Conservation (phyloP, 129 eudicot species). For the Saussurea involucrata region DNA sequence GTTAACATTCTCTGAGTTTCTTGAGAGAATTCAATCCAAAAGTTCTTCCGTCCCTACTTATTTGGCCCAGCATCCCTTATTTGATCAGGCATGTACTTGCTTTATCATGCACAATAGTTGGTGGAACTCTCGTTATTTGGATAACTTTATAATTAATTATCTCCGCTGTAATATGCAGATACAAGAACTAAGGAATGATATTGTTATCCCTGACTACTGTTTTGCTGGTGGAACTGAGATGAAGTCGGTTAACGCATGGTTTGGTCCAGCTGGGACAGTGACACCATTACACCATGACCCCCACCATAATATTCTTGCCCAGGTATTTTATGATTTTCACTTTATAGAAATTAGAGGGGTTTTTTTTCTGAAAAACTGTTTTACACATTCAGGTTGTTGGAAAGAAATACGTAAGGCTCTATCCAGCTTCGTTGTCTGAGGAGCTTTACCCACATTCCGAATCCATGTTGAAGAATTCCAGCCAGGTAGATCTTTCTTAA, state of each 20-base stretch:
- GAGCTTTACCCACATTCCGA: conserved; percentile 82
- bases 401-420: conserved; percentile 79
- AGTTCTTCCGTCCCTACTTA: conserved; percentile 57
- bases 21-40: conserved; percentile 75
- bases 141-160: neutral
- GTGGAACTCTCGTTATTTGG: conserved; percentile 3
- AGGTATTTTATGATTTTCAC: conserved; percentile 40
- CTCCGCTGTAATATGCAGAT: conserved; percentile 46
- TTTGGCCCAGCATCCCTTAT: conserved; percentile 97
- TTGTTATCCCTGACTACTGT: conserved; percentile 89
- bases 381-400: conserved; percentile 69
- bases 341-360: neutral
- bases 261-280: conserved; percentile 98
- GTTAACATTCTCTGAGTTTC: conserved; percentile 84
- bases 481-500: conserved; percentile 55
- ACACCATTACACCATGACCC: conserved; percentile 99
- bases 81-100: conserved; percentile 85
- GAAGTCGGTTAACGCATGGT: conserved; percentile 91
- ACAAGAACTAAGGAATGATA: conserved; percentile 81
- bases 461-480: conserved; percentile 81
- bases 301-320: conserved; percentile 95
- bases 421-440: conserved; percentile 74
- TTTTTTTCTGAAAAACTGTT: neutral
- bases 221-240: conserved; percentile 94
- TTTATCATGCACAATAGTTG: conserved; percentile 21